Evolutionary conservation across 129 eudicot species (phyloP), one percentile per base, ranked within the genome.

Genomic region (Artemisia annua): DNA sequence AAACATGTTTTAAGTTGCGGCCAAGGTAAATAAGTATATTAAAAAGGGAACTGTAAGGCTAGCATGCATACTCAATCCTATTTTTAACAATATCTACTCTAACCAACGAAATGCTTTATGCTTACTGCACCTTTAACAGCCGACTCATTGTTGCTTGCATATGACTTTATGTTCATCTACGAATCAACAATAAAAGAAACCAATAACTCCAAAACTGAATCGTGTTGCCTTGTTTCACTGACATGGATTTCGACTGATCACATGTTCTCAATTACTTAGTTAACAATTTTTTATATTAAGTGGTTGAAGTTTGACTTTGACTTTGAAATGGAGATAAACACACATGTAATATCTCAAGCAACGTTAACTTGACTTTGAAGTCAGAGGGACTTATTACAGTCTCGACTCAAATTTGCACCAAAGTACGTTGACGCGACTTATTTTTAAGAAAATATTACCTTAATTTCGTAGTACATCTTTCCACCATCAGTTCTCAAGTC

Each of bases 101-200:
- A 28, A 28, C 30, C 30, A 26, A 26, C 30, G 3, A 26, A 26
- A 26, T 26, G 30, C 30, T 26, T 26, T 26, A 26, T 26, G 3
- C 30, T 26, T 26, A 26, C 30, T 26, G 3, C 30, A 26, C 32
- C 32, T 28, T 28, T 94, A 18, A 94, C 93, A 28, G 98, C 98
- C 82, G 90, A 77, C 85, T 94, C 97, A 73, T 90, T 94, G 85
- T 87, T 94, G 91, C 80, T 94, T 17, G 99, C 99, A 66, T 67
- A 94, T 48, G 99, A 94, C 87, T 90, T 94, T 60, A 94, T 94
- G 76, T 94, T 94, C 12, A 84, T 97, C 99, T 94, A 61, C 43
- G 54, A 63, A 57, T 53, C 67, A 55, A 69, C 60, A 75, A 50
- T 63, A 22, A 15, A 71, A 12, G 15, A 20, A 17, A 70, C 69